Percentiles rank a stretch among this genome's conserved stretches.
These are phyloP conservation scores for Allodekkera sacchari DNA, from an alignment of 805 yeast genomes.

Conservation along the genomic window DNA sequence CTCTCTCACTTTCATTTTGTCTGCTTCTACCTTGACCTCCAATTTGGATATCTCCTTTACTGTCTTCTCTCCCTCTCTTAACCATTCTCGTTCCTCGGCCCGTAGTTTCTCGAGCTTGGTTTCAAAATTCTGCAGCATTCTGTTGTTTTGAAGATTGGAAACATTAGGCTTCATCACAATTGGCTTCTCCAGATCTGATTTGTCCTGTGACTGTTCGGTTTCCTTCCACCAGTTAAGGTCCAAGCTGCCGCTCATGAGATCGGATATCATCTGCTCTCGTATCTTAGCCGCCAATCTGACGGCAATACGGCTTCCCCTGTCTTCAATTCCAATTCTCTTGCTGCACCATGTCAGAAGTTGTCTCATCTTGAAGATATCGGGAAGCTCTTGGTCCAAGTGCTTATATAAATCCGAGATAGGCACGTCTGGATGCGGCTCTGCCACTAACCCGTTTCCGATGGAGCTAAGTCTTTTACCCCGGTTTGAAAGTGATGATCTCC, in stretches of 20 bases:
- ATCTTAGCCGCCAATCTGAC: conserved; percentile 32
- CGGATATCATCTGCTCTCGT: conserved; percentile 53
- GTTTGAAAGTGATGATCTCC: conserved; percentile 45
- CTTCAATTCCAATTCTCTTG: conserved; percentile 32
- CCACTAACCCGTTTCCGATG: conserved; percentile 63
- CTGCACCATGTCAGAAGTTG: conserved; percentile 65
- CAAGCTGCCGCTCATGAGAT: conserved; percentile 49
- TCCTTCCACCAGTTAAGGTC: conserved; percentile 61
- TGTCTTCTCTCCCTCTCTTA: conserved; percentile 2
- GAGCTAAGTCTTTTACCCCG: conserved; percentile 71
- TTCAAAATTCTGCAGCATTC: conserved; percentile 38
- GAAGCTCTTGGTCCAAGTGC: conserved; percentile 49
- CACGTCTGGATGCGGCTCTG: conserved; percentile 58
- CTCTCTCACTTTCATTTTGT: neutral
- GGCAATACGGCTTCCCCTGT: conserved; percentile 12
- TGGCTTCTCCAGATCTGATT: conserved; percentile 21
- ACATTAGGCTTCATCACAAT: conserved; percentile 45
- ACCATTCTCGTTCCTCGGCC: conserved; percentile 28
- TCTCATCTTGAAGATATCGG: conserved; percentile 68
- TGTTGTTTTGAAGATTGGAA: conserved; percentile 44
- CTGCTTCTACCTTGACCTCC: too few relatives aligned
- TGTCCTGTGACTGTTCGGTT: conserved; percentile 8
- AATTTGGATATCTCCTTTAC: conserved; percentile 4
- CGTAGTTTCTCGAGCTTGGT: conserved; percentile 35
- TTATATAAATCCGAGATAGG: conserved; percentile 48